Percentiles rank a stretch among this genome's conserved stretches.
Conservation (phyloP, 208 protist genomes). For the Leishmania amazonensis region DNA sequence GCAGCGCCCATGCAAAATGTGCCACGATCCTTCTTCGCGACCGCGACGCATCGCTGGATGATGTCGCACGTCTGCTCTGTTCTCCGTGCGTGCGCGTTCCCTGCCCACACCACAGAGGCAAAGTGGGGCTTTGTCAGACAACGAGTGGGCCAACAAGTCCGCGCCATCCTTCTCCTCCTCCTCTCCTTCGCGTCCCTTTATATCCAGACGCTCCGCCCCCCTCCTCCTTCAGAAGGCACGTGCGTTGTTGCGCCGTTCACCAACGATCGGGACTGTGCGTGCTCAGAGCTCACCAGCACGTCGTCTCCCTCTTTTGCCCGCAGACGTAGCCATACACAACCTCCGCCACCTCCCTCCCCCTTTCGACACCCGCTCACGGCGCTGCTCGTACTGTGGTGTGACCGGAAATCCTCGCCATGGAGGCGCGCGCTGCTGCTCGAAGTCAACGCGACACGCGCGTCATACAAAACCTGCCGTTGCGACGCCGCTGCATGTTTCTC, state of each 20-base stretch:
- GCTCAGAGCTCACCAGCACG: not conserved
- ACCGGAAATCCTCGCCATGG: not conserved
- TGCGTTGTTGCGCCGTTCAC: not conserved
- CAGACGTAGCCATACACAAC: not conserved
- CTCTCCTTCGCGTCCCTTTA: not conserved
- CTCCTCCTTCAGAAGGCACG: not conserved
- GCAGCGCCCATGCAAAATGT: not conserved
- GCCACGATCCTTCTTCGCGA: not conserved
- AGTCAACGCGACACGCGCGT: constrained; percentile 19
- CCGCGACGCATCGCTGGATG: not conserved
- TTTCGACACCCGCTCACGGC: not conserved
- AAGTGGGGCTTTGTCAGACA: not conserved
- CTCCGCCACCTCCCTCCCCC: not conserved
- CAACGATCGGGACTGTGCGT: not conserved
- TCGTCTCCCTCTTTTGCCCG: not conserved
- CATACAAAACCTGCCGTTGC: constrained; percentile 53
- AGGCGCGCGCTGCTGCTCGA: not conserved
- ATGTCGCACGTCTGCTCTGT: not conserved
- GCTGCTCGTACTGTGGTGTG: not conserved
- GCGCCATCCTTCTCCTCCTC: not conserved
- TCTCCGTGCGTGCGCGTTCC: not conserved
- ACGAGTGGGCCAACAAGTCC: not conserved
- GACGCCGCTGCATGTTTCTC: constrained; percentile 77
- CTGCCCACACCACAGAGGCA: not conserved
- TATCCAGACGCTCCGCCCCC: not conserved